Percentiles rank a stretch among this genome's conserved stretches.
phyloP scores from a whole-genome alignment of 768 basidiomycete genomes.

The Dendrothele bispora region DNA sequence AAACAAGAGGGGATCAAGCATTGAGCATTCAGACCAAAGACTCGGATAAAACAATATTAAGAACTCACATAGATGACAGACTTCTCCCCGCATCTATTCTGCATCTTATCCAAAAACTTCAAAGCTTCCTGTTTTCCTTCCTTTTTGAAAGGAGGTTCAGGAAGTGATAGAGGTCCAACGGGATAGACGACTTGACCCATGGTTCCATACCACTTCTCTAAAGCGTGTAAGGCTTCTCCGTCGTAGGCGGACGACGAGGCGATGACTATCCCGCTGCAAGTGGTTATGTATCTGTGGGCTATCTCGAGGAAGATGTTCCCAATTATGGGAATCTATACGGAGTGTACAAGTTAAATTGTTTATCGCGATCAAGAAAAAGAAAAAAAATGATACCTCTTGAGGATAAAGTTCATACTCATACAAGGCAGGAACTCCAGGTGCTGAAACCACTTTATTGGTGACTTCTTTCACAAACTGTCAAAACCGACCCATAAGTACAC shows the following conservation, averaged over 20 bases:
- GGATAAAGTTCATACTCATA: conserved; percentile 3
- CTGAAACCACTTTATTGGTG: background rate
- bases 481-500: background rate
- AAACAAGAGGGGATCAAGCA: too few species aligned
- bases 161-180: background rate
- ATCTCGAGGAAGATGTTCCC: background rate
- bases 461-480: background rate
- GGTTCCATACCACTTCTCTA: background rate
- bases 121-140: background rate
- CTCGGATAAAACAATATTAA: background rate
- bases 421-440: background rate
- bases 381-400: background rate
- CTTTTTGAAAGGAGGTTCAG: background rate
- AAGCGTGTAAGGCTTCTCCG: background rate
- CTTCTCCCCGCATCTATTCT: background rate
- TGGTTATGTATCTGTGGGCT: background rate
- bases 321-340: background rate
- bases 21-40: background rate
- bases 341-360: background rate
- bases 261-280: background rate
- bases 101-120: background rate
- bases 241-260: background rate
- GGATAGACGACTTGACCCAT: background rate
- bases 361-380: background rate
- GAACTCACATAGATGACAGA: background rate